Percentiles rank a stretch among this genome's conserved stretches.
These are phyloP conservation scores for Botrytis fabae DNA, from an alignment of 2,329 filamentous ascomycete species.

Conservation along the genomic window DNA sequence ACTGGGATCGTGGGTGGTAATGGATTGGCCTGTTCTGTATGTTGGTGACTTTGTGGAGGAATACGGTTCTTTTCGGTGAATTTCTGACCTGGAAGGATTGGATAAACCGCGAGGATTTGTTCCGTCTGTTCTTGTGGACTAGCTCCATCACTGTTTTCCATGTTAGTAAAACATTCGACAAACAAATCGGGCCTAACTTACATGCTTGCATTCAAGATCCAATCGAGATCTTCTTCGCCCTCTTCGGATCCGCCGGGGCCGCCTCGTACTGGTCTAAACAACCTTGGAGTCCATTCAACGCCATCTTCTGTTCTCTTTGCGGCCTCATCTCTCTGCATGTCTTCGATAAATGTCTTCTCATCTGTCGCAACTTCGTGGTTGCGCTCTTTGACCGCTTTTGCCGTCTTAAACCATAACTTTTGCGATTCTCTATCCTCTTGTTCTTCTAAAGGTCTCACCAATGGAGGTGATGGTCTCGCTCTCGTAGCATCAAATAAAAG, in stretches of 20 bases:
- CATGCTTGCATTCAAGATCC: constrained; percentile 89
- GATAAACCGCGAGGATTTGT: constrained; percentile 84
- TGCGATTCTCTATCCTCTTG: constrained; percentile 91
- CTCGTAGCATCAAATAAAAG: constrained; percentile 84
- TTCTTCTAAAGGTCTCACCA: constrained; percentile 75
- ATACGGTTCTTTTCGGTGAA: constrained; percentile 55
- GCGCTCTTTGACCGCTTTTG: constrained; percentile 75
- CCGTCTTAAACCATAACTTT: constrained; percentile 79
- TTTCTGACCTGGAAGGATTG: constrained; percentile 78
- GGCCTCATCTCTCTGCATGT: constrained; percentile 86
- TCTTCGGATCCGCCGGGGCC: constrained; percentile 72
- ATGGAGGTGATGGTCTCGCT: constrained; percentile 73
- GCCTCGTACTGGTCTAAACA: constrained; percentile 76
- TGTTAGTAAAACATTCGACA: constrained; percentile 26
- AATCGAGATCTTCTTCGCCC: constrained; percentile 87
- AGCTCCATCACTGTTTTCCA: constrained; percentile 54
- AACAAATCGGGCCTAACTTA: constrained; percentile 46
- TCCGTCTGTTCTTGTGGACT: constrained; percentile 70
- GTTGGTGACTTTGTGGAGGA: constrained; percentile 46
- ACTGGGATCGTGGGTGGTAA: constrained; percentile 21
- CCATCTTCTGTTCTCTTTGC: constrained; percentile 75
- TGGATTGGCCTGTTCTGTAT: constrained; percentile 25
- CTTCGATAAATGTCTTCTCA: constrained; percentile 95
- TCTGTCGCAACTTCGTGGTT: constrained; percentile 90
- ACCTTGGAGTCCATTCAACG: constrained; percentile 81